These are phyloP conservation scores for Verbena officinalis DNA, from an alignment of 257 asterid species.

Conservation along the genomic window DNA sequence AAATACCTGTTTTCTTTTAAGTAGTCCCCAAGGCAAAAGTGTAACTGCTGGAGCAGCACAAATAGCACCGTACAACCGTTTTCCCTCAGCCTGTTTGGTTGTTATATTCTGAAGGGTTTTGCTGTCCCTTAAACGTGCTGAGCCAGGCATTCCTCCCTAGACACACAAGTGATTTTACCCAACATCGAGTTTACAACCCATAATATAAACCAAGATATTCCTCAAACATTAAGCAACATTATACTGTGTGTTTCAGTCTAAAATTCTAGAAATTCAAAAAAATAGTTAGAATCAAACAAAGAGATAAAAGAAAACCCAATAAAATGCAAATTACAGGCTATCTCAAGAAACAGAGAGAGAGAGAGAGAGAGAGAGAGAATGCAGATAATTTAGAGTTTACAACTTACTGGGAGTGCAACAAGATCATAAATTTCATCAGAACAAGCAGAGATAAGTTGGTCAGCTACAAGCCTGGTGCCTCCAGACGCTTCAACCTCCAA, in stretches of 20 bases:
- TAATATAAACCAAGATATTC: background rate
- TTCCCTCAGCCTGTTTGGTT: slow-evolving; percentile 74
- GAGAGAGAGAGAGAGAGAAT: too few species aligned
- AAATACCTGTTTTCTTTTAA: slow-evolving; percentile 71
- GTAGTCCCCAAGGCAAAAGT: slow-evolving; percentile 95
- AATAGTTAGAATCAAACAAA: background rate
- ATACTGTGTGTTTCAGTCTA: background rate
- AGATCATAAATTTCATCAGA: slow-evolving; percentile 67
- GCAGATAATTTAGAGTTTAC: slow-evolving; percentile 6
- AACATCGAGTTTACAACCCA: slow-evolving; percentile 1
- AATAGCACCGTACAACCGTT: slow-evolving; percentile 80
- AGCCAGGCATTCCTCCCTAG: slow-evolving; percentile 99
- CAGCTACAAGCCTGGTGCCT: slow-evolving; percentile 85
- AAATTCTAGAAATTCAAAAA: background rate
- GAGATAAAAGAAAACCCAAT: background rate
- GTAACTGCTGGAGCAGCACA: slow-evolving; percentile 98
- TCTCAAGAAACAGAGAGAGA: background rate
- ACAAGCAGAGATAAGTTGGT: slow-evolving; percentile 63
- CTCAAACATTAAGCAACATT: slow-evolving; percentile 2
- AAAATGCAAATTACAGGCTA: background rate
- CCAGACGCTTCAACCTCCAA: slow-evolving; percentile 83
- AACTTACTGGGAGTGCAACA: slow-evolving; percentile 74
- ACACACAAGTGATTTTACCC: slow-evolving; percentile 21
- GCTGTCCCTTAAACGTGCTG: slow-evolving; percentile 84
- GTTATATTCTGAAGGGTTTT: slow-evolving; percentile 70